Base-by-base conservation (phyloP, 352 stramenopile species). In the Phytopythium chamaehyphon region DNA sequence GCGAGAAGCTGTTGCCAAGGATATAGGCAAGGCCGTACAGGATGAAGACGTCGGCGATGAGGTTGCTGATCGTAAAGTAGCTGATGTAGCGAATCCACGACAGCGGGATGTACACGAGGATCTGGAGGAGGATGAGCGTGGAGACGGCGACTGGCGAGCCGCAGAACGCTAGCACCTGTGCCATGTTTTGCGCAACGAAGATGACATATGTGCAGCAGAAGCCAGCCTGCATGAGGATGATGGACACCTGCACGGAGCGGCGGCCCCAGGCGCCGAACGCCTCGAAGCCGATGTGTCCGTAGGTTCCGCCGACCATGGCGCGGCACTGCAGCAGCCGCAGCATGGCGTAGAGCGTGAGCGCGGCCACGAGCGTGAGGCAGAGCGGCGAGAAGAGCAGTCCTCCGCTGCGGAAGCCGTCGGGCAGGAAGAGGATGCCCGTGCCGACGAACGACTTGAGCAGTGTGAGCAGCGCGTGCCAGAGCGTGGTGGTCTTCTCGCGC, bases 131-230 rank as follows among this genome's bases (percentile, higher is more conserved):
- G 28, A 92, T 87, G 24, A 92, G 72, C 55, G 69, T 55, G 22
- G 79, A 88, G 23, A 61, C 62, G 19, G 74, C 56, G 1, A 86
- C 43, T 3, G 47, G 47, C 33, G 64, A 49, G 24, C 75, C 76
- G 23, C 79, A 54, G 53, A 83, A 89, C n/a, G 45, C 54, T 31
- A 90, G 61, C 53, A 92, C 82, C n/a, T 90, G 55, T 1, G 69
- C 56, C 66, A 92, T 73, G 51, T 92, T 92, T 56, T 89, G 71
- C 3, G 79, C 82, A 47, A 90, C 82, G 24, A 92, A 92, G 57
- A 92, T 92, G 24, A 90, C 67, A 54, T 92, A 92, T 6, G 82
- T 89, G 45, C 82, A 92, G 66, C 82, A 92, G 49, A 92, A 92
- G 12, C 82, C 82, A n/a, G 67, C 60, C 47, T 92, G 82, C 82